Evolutionary conservation across 352 stramenopile genomes (phyloP).

Genomic region (Globisporangium middletonii): DNA sequence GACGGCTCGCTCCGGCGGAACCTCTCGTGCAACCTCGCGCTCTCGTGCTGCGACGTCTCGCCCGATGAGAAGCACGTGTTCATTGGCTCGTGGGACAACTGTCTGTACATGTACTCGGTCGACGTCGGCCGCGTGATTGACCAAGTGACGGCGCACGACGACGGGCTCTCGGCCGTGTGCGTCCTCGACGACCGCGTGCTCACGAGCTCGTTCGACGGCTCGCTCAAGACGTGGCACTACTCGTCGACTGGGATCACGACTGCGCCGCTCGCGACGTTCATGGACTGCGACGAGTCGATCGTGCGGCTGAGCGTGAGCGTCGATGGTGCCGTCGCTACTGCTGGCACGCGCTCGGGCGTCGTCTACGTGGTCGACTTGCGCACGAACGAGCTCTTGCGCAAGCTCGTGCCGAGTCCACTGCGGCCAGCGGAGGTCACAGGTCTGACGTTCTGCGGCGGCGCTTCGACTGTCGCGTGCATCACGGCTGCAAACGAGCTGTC

Average conservation of each 20-base stretch:
- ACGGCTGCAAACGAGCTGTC: slow-evolving; percentile 67
- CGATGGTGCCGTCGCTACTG: slow-evolving; percentile 52
- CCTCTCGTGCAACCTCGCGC: slow-evolving; percentile 64
- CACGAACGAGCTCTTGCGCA: slow-evolving; percentile 54
- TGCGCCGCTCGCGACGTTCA: slow-evolving; percentile 57
- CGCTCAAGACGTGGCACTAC: slow-evolving; percentile 80
- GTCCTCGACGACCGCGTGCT: slow-evolving; percentile 73
- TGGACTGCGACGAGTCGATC: slow-evolving; percentile 74
- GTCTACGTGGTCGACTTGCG: slow-evolving; percentile 72
- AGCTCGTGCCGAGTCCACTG: slow-evolving; percentile 50
- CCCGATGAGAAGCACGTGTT: slow-evolving; percentile 81
- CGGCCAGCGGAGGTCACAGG: slow-evolving; percentile 48
- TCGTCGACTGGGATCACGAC: slow-evolving; percentile 57
- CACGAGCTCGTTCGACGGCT: slow-evolving; percentile 70
- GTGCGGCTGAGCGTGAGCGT: slow-evolving; percentile 59
- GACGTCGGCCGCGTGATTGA: slow-evolving; percentile 76
- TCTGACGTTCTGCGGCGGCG: slow-evolving; percentile 57
- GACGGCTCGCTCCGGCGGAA: slow-evolving; percentile 61
- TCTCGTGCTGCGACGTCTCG: slow-evolving; percentile 79
- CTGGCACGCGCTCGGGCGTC: slow-evolving; percentile 56
- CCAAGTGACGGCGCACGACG: slow-evolving; percentile 75
- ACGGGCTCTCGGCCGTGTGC: slow-evolving; percentile 67
- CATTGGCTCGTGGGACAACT: slow-evolving; percentile 77
- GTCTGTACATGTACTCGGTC: slow-evolving; percentile 86
- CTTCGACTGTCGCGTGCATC: slow-evolving; percentile 51